Conservation (phyloP, 2,329 filamentous ascomycete species). For the Pseudogymnoascus sp. region DNA sequence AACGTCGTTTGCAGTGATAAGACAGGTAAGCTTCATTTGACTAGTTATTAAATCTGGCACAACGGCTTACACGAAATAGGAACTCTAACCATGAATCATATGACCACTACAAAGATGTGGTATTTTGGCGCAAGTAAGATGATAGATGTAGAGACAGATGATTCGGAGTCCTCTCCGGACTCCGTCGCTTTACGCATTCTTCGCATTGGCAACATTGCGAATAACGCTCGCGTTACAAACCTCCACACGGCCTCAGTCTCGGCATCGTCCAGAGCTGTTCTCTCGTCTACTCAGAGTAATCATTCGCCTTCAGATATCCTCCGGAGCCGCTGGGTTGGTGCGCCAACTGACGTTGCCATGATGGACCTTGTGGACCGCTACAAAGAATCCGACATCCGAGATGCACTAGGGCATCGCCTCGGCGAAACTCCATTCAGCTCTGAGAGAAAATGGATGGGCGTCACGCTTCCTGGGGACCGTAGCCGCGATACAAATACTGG, state of each 20-base stretch:
- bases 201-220: slow-evolving; percentile 91
- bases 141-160: slow-evolving; percentile 41
- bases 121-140: slow-evolving; percentile 63
- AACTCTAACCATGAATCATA: slow-evolving; percentile 93
- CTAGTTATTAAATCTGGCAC: background rate
- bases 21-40: slow-evolving; percentile 50
- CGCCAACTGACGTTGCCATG: slow-evolving; percentile 96
- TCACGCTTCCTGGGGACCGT: slow-evolving; percentile 52
- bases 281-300: slow-evolving; percentile 73
- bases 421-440: slow-evolving; percentile 94
- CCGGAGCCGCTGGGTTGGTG: slow-evolving; percentile 88
- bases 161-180: slow-evolving; percentile 53
- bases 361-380: slow-evolving; percentile 86
- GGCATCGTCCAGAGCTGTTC: slow-evolving; percentile 63
- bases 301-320: slow-evolving; percentile 47
- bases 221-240: slow-evolving; percentile 77
- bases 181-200: slow-evolving; percentile 72
- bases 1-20: slow-evolving; percentile 99
- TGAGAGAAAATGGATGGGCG: slow-evolving; percentile 98
- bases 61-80: slow-evolving; percentile 39
- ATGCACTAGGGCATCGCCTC: slow-evolving; percentile 72
- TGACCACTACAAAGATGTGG: slow-evolving; percentile 97
- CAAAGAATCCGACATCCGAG: slow-evolving; percentile 83
- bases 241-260: slow-evolving; percentile 62
- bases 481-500: slow-evolving; percentile 28